A percentile compares a stretch with the other conserved stretches of the same genome.
phyloP scores from a whole-genome alignment of 768 basidiomycete genomes.

The Sistotremastrum niveocremeum region DNA sequence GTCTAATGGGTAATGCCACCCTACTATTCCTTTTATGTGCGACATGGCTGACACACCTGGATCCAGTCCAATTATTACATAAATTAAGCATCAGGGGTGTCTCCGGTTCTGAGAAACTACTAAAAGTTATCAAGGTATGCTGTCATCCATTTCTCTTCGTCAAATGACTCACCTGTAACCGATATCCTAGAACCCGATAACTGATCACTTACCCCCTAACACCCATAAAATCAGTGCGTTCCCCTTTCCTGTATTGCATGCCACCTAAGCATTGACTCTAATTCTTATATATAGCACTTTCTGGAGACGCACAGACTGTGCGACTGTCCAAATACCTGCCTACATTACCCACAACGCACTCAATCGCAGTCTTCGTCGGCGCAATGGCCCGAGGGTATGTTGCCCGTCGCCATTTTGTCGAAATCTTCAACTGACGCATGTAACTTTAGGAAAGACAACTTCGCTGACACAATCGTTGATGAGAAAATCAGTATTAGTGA shows the following conservation, averaged over 20 bases:
- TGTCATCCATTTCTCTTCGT: neutral
- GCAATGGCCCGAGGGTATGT: constrained; percentile 85
- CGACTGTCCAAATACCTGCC: constrained; percentile 75
- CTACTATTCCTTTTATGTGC: neutral
- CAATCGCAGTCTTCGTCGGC: constrained; percentile 89
- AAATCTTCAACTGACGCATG: no score
- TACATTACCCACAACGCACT: constrained; percentile 75
- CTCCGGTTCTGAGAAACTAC: constrained; percentile 90
- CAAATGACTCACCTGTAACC: constrained; percentile 4
- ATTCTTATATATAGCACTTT: constrained; percentile 46
- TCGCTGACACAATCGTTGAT: constrained; percentile 89
- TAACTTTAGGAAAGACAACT: constrained; percentile 56
- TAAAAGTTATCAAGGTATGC: constrained; percentile 89
- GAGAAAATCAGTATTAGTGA: constrained; percentile 95
- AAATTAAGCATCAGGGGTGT: constrained; percentile 91
- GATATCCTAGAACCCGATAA: constrained; percentile 67
- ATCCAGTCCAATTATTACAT: constrained; percentile 87
- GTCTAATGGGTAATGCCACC: constrained; percentile 74
- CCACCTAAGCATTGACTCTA: neutral
- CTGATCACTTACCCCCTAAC: constrained; percentile 88
- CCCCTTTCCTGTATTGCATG: neutral
- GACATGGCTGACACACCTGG: neutral
- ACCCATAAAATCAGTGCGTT: constrained; percentile 88
- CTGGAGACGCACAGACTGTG: constrained; percentile 77
- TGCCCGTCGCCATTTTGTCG: neutral